Conservation (phyloP, 73 alveolate species). For the Symbiodinium natans region DNA sequence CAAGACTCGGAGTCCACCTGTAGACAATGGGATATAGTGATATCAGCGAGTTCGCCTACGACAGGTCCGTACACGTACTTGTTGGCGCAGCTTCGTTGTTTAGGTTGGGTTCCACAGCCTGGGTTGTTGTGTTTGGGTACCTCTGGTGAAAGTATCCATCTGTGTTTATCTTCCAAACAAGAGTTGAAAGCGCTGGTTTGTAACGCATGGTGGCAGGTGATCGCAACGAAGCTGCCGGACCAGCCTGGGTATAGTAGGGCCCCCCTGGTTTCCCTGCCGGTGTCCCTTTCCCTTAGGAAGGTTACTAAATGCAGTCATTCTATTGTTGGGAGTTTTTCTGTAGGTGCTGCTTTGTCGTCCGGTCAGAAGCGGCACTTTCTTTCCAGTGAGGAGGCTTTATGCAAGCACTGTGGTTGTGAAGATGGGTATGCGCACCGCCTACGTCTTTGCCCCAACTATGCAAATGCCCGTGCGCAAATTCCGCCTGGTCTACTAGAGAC, state of each 20-base stretch:
- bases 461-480: background rate
- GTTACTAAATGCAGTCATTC: background rate
- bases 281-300: background rate
- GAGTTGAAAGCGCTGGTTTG: background rate
- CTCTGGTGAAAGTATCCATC: background rate
- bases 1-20: background rate
- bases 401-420: background rate
- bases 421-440: background rate
- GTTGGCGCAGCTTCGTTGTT: too few species aligned
- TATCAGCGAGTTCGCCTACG: background rate
- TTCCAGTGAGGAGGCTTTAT: background rate
- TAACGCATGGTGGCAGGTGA: background rate
- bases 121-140: background rate
- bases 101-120: too few species aligned
- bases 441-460: background rate
- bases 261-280: background rate
- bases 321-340: background rate
- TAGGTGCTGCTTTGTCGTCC: background rate
- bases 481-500: background rate
- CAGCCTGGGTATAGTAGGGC: slow-evolving; percentile 10
- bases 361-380: background rate
- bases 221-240: background rate
- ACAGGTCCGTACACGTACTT: too few species aligned
- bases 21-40: background rate
- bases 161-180: too few species aligned